Evolutionary conservation across 495 filamentous ascomycete genomes (phyloP).

Genomic region (Rhypophila decipiens): DNA sequence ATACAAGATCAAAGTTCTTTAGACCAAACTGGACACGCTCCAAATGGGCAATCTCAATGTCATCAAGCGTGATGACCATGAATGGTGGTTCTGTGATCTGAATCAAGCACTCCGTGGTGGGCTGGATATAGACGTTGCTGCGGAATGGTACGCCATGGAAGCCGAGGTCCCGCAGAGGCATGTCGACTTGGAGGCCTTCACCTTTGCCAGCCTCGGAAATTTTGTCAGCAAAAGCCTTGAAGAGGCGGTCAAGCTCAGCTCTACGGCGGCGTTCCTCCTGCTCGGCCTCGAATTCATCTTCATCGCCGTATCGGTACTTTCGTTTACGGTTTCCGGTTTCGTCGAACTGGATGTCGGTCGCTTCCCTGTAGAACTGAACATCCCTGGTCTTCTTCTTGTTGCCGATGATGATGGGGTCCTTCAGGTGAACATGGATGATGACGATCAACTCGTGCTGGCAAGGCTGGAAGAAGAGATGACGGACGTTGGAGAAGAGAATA

Average conservation of each 20-base stretch:
- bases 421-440: constrained; percentile 94
- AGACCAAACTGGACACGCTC: constrained; percentile 97
- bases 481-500: constrained; percentile 96
- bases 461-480: constrained; percentile 98
- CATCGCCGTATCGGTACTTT: constrained; percentile 96
- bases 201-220: constrained; percentile 87
- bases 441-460: constrained; percentile 94
- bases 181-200: constrained; percentile 79
- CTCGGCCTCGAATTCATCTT: constrained; percentile 97
- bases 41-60: constrained; percentile 93
- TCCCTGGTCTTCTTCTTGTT: constrained; percentile 97
- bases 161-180: constrained; percentile 92
- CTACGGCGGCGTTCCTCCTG: constrained; percentile 91
- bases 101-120: constrained; percentile 96
- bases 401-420: constrained; percentile 96
- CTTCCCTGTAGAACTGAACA: constrained; percentile 96
- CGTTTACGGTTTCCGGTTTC: constrained; percentile 97
- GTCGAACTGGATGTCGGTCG: constrained; percentile 97
- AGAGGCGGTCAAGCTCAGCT: constrained; percentile 87
- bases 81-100: constrained; percentile 97
- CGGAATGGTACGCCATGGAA: constrained; percentile 96
- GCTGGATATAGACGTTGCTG: constrained; percentile 89
- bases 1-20: constrained; percentile 98
- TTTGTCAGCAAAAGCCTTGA: constrained; percentile 96
- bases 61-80: constrained; percentile 85